phyloP scores from a whole-genome alignment of 805 yeast species.

The Pichia cabralensis region DNA sequence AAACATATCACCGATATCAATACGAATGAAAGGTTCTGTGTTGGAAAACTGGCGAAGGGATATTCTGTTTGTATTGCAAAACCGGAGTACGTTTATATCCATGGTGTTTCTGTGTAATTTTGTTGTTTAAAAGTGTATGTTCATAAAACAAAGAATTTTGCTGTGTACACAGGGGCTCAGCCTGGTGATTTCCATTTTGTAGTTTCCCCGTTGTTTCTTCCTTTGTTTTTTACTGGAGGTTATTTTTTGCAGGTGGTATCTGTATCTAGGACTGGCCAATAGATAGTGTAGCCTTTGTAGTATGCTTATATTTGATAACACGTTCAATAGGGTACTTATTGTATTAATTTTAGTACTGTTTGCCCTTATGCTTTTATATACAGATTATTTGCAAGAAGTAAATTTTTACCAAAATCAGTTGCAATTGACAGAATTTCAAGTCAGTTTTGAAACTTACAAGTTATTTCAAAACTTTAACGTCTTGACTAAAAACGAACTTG shows the following conservation, averaged over 20 bases:
- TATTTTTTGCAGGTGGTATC: too few relatives aligned
- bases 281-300: not conserved
- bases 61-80: slow-evolving; percentile 12
- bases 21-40: slow-evolving; percentile 9
- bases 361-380: slow-evolving; percentile 17
- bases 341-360: slow-evolving; percentile 16
- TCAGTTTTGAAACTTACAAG: slow-evolving; percentile 16
- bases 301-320: slow-evolving; percentile 15
- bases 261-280: too few relatives aligned
- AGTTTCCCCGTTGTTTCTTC: too few relatives aligned
- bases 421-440: slow-evolving; percentile 15
- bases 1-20: slow-evolving; percentile 7
- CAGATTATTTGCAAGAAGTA: slow-evolving; percentile 21
- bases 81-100: not conserved
- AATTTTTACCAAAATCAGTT: slow-evolving; percentile 19
- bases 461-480: slow-evolving; percentile 10
- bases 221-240: not conserved
- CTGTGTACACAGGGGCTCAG: too few relatives aligned
- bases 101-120: not conserved
- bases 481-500: slow-evolving; percentile 4
- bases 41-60: slow-evolving; percentile 15
- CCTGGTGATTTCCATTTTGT: too few relatives aligned
- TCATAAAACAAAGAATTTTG: too few relatives aligned
- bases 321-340: slow-evolving; percentile 14
- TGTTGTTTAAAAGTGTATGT: not conserved